Evolutionary conservation across 352 stramenopile genomes (phyloP), one percentile per base, ranked within the genome.

Genomic region (Peronospora farinosa): DNA sequence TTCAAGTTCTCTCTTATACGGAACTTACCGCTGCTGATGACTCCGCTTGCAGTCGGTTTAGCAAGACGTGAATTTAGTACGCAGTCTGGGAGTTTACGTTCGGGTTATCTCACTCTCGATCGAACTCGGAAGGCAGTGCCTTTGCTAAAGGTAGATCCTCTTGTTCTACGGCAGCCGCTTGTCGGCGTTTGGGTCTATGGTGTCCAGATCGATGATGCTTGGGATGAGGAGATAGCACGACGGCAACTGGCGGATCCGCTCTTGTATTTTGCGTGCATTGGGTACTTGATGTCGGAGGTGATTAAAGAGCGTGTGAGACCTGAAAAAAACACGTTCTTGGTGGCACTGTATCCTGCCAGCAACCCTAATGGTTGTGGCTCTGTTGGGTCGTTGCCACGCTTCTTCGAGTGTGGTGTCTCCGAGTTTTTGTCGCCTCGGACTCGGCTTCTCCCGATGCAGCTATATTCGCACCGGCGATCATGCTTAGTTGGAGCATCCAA

Each of bases 161-260:
- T 91, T 11, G 73, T 87, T 33, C 43, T 78, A 4, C 72, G 86
- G 43, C 70, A 77, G 17, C 80, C 78, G 2, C 61, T 88, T 42
- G 76, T 91, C 1, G 80, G 80, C 10, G 16, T 91, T 39, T 91
- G 80, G 80, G 65, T 88, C 3, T 86, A 84, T 32, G 80, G 80
- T 23, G 56, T 88, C 2, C 52, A 69, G 9, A 57, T 91, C 5
- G 63, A 73, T 43, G 76, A 85, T 17, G 67, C 67, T 10, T 82
- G 72, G 68, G 47, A 78, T 23, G 55, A 68, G 15, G 50, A 63
- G 3, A 56, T 30, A 5, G 60, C 62, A 1, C 55, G 56, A 17
- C 50, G 60, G 6, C 68, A 75, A 45, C 45, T 87, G 1, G 48
- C 54, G 11, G 63, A 88, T 56, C 69, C 77, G 38, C 80, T 71